Conservation (phyloP, 306 rosid genomes). For the Vigna nakashimae region DNA sequence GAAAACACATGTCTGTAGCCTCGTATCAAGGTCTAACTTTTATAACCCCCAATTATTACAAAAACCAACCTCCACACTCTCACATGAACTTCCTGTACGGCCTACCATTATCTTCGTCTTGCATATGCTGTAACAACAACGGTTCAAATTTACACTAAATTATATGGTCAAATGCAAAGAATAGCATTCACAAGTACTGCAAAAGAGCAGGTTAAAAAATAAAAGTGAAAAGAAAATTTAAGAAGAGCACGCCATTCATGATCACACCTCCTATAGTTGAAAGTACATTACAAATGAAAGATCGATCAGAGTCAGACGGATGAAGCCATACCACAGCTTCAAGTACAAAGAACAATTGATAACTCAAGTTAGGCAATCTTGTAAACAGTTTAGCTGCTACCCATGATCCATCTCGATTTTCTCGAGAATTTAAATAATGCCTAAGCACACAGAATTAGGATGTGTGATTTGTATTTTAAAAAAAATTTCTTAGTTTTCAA, state of each 20-base stretch:
- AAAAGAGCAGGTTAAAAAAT: not conserved
- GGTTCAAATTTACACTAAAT: not conserved
- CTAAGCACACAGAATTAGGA: not conserved
- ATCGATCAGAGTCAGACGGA: not conserved
- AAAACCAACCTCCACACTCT: conserved; percentile 42
- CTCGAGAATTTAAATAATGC: conserved; percentile 10
- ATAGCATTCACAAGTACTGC: not conserved
- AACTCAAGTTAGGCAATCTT: not conserved
- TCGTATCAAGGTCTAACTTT: conserved; percentile 37
- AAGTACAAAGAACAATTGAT: not conserved
- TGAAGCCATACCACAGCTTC: not conserved
- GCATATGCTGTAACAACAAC: conserved; percentile 75
- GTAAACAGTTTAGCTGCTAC: not conserved
- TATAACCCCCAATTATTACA: conserved; percentile 51
- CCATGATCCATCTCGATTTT: conserved; percentile 19
- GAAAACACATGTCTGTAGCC: conserved; percentile 40
- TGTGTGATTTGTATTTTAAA: too few relatives aligned
- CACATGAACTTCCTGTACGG: conserved; percentile 86
- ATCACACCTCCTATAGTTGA: not conserved
- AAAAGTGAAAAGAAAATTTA: not conserved
- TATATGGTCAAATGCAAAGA: not conserved
- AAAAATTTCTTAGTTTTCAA: not conserved
- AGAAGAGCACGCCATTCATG: not conserved
- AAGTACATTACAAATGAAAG: not conserved
- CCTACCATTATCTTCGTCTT: conserved; percentile 91